phyloP scores from a whole-genome alignment of 73 alveolate genomes.

The Durusdinium trenchii region DNA sequence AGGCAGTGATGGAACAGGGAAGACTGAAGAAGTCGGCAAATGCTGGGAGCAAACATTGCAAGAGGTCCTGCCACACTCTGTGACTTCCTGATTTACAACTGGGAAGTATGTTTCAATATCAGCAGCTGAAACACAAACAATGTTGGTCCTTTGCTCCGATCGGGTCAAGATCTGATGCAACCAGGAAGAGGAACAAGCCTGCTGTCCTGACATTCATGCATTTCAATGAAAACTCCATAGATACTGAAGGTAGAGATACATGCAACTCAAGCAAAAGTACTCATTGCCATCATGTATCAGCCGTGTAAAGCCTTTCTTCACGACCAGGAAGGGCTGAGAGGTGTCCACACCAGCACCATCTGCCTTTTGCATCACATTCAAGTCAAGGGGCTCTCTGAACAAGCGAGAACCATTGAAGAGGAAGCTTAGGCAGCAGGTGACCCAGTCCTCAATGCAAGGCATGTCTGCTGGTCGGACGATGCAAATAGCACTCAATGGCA shows the following conservation, averaged over 20 bases:
- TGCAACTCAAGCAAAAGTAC: background rate
- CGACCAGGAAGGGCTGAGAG: background rate
- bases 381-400: slow-evolving; percentile 8
- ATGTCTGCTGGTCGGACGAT: background rate
- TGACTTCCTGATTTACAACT: background rate
- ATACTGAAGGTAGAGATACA: too few species aligned
- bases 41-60: background rate
- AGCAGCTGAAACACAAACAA: background rate
- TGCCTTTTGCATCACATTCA: background rate
- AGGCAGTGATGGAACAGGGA: background rate
- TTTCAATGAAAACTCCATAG: background rate
- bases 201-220: background rate
- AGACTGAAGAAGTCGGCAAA: background rate
- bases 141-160: slow-evolving; percentile 15
- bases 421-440: background rate
- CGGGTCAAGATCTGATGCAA: slow-evolving; percentile 30
- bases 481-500: background rate
- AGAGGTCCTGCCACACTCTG: background rate
- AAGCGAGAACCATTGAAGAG: background rate
- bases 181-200: slow-evolving; percentile 1
- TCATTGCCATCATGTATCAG: background rate
- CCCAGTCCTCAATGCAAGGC: slow-evolving; percentile 21
- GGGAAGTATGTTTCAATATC: background rate
- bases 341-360: background rate
- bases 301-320: slow-evolving; percentile 17